Conservation (phyloP, 306 rosid genomes). For the Lotus japonicus region DNA sequence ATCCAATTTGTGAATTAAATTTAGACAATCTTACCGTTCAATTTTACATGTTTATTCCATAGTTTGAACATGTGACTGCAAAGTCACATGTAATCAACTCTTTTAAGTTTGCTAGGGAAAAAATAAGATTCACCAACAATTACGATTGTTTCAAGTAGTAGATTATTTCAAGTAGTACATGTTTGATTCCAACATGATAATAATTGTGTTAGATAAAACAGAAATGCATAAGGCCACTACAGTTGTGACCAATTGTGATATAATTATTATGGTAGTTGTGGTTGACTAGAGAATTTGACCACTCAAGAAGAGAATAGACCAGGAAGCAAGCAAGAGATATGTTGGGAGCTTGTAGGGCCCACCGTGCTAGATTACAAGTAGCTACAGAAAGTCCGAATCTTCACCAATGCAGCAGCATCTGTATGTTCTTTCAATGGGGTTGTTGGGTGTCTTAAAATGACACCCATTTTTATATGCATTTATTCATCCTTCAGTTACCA, state of each 20-base stretch:
- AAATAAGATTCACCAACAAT: no score
- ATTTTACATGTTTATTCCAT: no score
- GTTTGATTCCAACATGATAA: no score
- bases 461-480: background rate
- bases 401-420: slow-evolving; percentile 2
- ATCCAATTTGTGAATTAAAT: no score
- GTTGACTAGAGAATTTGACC: slow-evolving; percentile 18
- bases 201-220: background rate
- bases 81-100: no score
- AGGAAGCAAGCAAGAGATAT: background rate
- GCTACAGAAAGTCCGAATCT: background rate
- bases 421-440: slow-evolving; percentile 11
- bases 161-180: no score
- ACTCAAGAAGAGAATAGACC: slow-evolving; percentile 8
- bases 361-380: slow-evolving; percentile 3
- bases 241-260: background rate
- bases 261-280: background rate
- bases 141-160: no score
- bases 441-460: slow-evolving; percentile 19
- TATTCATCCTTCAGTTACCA: no score
- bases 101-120: no score
- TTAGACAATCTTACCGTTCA: no score
- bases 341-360: background rate
- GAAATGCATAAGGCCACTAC: no score
- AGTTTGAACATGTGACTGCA: no score